Evolutionary conservation across 768 basidiomycete genomes (phyloP).

Genomic region (Boletus barrowsii): DNA sequence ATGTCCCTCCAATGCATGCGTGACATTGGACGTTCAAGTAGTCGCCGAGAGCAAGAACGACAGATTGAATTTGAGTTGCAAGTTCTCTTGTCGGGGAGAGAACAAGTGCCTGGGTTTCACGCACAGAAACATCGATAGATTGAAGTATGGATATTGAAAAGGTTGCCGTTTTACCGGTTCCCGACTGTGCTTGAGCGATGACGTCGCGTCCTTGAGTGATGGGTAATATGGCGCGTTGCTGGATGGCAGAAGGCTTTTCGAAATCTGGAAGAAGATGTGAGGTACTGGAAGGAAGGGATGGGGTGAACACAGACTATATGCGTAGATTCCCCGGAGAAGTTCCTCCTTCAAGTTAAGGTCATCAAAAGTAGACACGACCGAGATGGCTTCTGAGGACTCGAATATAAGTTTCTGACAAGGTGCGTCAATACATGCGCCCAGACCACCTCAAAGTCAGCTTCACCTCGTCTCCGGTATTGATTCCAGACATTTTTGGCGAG

Average conservation of each 20-base stretch:
- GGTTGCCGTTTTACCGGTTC: conserved; percentile 99
- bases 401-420: conserved; percentile 79
- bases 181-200: conserved; percentile 98
- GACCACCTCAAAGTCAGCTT: conserved; percentile 21
- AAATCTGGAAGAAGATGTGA: conserved; percentile 54
- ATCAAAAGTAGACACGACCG: conserved; percentile 85
- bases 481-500: conserved; percentile 67
- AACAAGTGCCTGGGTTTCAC: conserved; percentile 94
- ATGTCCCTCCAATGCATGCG: conserved; percentile 96
- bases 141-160: conserved; percentile 98
- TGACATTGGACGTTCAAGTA: conserved; percentile 99
- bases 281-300: not conserved
- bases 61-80: conserved; percentile 98
- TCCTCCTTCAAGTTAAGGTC: conserved; percentile 93
- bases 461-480: conserved; percentile 86
- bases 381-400: conserved; percentile 90
- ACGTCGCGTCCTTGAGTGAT: conserved; percentile 96
- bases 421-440: not conserved
- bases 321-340: conserved; percentile 94
- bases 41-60: conserved; percentile 93
- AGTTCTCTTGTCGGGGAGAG: conserved; percentile 98
- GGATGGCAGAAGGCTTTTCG: conserved; percentile 98
- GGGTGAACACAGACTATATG: conserved; percentile 70
- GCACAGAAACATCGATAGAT: conserved; percentile 91
- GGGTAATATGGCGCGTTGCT: conserved; percentile 95